Evolutionary conservation across 1,284 basidiomycete genomes (phyloP).

Genomic region (Puccinia triticina): DNA sequence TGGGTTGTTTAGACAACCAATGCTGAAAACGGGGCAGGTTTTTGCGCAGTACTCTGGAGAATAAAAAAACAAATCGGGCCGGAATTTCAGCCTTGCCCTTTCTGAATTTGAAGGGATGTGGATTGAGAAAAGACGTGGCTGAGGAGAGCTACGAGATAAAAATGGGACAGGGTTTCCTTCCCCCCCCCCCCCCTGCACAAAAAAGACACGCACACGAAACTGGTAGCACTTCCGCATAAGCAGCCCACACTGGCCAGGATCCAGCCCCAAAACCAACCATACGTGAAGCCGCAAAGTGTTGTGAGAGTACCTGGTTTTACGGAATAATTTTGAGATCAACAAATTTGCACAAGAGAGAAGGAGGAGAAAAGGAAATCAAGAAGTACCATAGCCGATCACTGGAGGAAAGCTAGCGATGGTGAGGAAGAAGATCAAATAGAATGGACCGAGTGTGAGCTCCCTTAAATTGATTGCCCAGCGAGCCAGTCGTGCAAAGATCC

Average conservation of each 20-base stretch:
- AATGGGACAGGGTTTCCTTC: not conserved
- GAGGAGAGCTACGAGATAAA: not conserved
- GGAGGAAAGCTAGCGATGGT: slow-evolving; percentile 47
- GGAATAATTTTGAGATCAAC: not conserved
- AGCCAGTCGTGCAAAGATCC: slow-evolving; percentile 39
- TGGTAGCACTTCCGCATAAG: slow-evolving; percentile 40
- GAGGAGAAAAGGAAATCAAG: not conserved
- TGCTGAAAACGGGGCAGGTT: slow-evolving; percentile 43
- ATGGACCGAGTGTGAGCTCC: slow-evolving; percentile 23
- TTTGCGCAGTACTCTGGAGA: slow-evolving; percentile 16
- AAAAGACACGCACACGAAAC: slow-evolving; percentile 41
- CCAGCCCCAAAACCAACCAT: slow-evolving; percentile 50
- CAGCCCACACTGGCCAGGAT: slow-evolving; percentile 40
- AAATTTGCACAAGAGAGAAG: not conserved
- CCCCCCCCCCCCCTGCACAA: not conserved
- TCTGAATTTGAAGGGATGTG: not conserved
- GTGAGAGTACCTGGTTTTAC: slow-evolving; percentile 30
- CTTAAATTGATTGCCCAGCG: slow-evolving; percentile 38
- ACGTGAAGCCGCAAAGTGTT: slow-evolving; percentile 50
- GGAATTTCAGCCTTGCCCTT: not conserved
- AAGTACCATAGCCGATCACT: slow-evolving; percentile 48
- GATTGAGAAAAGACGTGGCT: not conserved
- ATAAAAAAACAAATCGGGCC: not conserved
- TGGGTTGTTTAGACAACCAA: slow-evolving; percentile 40
- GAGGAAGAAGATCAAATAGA: slow-evolving; percentile 40